Percentiles rank a stretch among this genome's conserved stretches.
These are phyloP conservation scores for Sarocladiaceae sp. DNA, from an alignment of 2,329 filamentous ascomycete genomes.

Conservation along the genomic window DNA sequence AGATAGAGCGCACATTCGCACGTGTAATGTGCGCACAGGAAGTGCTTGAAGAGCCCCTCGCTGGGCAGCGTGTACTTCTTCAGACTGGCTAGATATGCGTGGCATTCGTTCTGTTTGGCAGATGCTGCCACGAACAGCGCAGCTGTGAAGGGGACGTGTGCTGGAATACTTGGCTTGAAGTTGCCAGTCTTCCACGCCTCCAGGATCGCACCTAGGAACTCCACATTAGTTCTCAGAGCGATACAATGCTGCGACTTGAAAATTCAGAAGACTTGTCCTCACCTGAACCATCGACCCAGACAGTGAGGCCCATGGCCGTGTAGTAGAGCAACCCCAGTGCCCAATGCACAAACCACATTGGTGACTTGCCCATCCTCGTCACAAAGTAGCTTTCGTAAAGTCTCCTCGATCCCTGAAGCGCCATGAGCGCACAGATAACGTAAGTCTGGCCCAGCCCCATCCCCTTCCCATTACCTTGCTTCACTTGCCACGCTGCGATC, in stretches of 20 bases:
- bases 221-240: too few species aligned
- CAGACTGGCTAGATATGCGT: slow-evolving; percentile 61
- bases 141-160: slow-evolving; percentile 35
- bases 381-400: slow-evolving; percentile 68
- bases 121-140: slow-evolving; percentile 65
- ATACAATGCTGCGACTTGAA: too few species aligned
- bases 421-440: slow-evolving; percentile 66
- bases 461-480: slow-evolving; percentile 15
- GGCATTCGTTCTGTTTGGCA: slow-evolving; percentile 67
- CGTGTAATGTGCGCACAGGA: slow-evolving; percentile 87
- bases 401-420: slow-evolving; percentile 67
- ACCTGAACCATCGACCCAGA: slow-evolving; percentile 83
- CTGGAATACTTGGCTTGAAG: background rate
- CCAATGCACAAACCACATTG: slow-evolving; percentile 86
- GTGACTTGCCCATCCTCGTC: slow-evolving; percentile 55
- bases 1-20: slow-evolving; percentile 82
- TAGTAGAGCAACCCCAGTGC: slow-evolving; percentile 74
- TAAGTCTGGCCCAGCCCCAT: slow-evolving; percentile 58
- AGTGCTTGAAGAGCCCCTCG: slow-evolving; percentile 61
- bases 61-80: slow-evolving; percentile 78
- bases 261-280: too few species aligned
- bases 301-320: slow-evolving; percentile 59
- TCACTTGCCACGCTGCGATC: slow-evolving; percentile 34
- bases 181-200: slow-evolving; percentile 21
- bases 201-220: slow-evolving; percentile 25